Conservation (phyloP, 1,284 basidiomycete genomes). For the Clitocybe nebularis region DNA sequence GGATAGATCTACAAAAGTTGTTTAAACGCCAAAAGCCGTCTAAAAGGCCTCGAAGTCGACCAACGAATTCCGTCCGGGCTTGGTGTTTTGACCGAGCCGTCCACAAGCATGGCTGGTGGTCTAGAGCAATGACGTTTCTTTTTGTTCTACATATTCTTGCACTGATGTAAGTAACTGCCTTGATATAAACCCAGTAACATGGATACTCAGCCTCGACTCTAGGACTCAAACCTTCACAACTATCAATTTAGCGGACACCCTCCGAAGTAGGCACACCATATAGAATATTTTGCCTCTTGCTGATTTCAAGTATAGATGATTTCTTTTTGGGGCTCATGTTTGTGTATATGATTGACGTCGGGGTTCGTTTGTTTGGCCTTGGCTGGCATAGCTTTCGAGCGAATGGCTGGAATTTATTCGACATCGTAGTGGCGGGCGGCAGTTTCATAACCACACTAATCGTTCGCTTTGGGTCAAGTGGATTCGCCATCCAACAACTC, state of each 20-base stretch:
- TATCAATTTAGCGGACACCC: conserved; percentile 48
- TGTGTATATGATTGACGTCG: conserved; percentile 78
- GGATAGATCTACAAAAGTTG: conserved; percentile 91
- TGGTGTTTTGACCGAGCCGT: conserved; percentile 95
- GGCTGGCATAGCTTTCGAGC: conserved; percentile 82
- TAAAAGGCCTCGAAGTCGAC: conserved; percentile 67
- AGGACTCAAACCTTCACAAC: conserved; percentile 82
- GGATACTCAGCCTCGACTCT: conserved; percentile 16
- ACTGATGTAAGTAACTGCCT: conserved; percentile 63
- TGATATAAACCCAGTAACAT: neutral
- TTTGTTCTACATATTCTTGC: conserved; percentile 85
- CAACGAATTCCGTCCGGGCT: conserved; percentile 51
- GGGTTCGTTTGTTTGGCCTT: conserved; percentile 78
- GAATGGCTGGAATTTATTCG: conserved; percentile 94
- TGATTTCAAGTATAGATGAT: conserved; percentile 47
- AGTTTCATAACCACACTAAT: conserved; percentile 84
- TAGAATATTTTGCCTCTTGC: conserved; percentile 3
- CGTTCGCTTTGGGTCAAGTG: conserved; percentile 55
- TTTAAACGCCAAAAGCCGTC: conserved; percentile 88
- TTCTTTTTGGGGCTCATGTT: conserved; percentile 77
- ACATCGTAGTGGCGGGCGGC: conserved; percentile 79
- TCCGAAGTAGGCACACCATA: conserved; percentile 56
- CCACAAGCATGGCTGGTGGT: conserved; percentile 94
- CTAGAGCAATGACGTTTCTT: conserved; percentile 75
- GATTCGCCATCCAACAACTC: conserved; percentile 63